Evolutionary conservation across 306 rosid species (phyloP), one percentile per base, ranked within the genome.

Genomic region (Cucumis hystrix): DNA sequence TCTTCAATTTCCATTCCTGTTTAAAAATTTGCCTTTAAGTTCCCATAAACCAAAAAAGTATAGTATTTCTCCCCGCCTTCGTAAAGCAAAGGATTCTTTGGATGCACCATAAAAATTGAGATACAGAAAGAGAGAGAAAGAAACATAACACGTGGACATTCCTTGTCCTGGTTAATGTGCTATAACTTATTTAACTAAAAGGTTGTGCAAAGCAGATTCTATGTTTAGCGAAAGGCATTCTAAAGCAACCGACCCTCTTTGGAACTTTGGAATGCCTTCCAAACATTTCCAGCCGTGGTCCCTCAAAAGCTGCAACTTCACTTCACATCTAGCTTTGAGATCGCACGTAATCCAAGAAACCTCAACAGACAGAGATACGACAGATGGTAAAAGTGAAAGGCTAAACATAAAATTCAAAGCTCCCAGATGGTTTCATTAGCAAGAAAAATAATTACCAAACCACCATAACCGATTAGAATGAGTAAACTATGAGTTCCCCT

Each of bases 301-400:
- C 56, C 74, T 43, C 37, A 41, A 68, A 65, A 68, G 74, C 35
- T 68, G 55, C 59, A 55, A 8, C 58, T 52, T 15, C 72, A 66
- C 30, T 66, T 66, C 74, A 68, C 74, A 68, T n/a, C 74, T 45
- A 43, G 56, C 74, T 68, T 43, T 68, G 55, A 68, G 74, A 68
- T 68, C 74, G 28, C 55, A 68, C 37, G 56, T 13, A 40, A 43
- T 68, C 56, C 74, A 68, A 41, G 55, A 68, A 43, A 68, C 74
- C 28, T 20, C 56, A 10, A 65, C 15, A 37, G 51, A 65, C 9
- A 41, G 74, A 68, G 56, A n/a, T 23, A 66, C 10, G 54, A 43
- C 74, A 41, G 17, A 43, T 65, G 28, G 74, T 17, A 68, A 43
- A 68, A 68, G 74, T 68, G 37, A 68, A 68, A 68, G 12, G 74